Percentiles rank a stretch among this genome's conserved stretches.
These are phyloP conservation scores for Paratinospora sagittata DNA, from an alignment of 164 flowering plant genomes.

Conservation along the genomic window DNA sequence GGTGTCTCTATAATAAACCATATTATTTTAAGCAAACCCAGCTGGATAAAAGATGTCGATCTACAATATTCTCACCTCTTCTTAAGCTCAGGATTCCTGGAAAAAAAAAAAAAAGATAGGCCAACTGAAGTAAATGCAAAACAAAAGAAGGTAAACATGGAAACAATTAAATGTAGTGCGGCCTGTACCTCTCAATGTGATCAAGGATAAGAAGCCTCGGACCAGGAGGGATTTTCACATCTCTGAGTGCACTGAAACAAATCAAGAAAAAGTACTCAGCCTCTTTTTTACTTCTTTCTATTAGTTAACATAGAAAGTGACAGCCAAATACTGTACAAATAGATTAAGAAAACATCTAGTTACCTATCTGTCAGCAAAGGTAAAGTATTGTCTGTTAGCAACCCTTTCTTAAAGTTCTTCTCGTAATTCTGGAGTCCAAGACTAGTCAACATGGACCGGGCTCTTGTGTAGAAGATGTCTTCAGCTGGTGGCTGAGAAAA, in stretches of 20 bases:
- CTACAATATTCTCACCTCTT: conserved; percentile 19
- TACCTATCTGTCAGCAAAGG: conserved; percentile 87
- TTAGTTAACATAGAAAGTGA: neutral
- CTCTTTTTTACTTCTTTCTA: neutral
- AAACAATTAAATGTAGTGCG: neutral
- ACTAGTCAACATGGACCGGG: conserved; percentile 55
- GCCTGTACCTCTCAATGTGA: conserved; percentile 60
- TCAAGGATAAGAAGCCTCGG: conserved; percentile 93
- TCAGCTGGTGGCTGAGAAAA: conserved; percentile 62
- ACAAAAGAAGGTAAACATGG: neutral
- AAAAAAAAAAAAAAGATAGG: neutral
- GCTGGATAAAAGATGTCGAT: neutral
- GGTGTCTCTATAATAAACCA: neutral
- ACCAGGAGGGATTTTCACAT: conserved; percentile 89
- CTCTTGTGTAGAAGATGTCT: conserved; percentile 50
- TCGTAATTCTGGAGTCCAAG: conserved; percentile 85
- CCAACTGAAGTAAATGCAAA: neutral
- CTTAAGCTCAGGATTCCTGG: conserved; percentile 57
- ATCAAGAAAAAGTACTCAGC: neutral
- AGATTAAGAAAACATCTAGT: conserved; percentile 10
- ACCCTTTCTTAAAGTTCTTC: conserved; percentile 84
- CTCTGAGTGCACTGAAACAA: conserved; percentile 80
- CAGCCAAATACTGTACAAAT: neutral
- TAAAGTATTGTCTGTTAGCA: conserved; percentile 72
- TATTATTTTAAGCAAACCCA: neutral